Conservation (phyloP, 257 asterid species). For the Datura wrightii region DNA sequence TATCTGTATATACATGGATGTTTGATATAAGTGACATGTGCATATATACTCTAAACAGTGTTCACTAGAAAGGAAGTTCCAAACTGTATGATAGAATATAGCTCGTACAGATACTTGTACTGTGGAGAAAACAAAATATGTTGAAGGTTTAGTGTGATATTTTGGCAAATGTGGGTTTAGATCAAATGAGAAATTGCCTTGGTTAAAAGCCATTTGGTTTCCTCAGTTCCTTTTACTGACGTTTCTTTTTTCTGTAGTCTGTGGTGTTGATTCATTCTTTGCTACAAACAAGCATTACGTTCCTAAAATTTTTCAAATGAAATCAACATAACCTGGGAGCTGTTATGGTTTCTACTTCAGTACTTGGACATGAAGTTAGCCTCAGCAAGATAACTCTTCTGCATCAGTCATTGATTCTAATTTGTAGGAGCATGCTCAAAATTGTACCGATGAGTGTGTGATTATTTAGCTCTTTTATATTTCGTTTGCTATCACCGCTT, state of each 20-base stretch:
- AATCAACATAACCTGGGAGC: background rate
- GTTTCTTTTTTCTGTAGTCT: background rate
- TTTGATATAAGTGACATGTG: conserved; percentile 1
- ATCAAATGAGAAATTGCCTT: background rate
- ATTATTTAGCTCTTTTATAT: background rate
- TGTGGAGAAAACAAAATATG: background rate
- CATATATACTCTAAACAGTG: background rate
- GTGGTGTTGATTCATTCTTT: background rate
- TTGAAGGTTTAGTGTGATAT: background rate
- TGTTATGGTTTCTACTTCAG: background rate
- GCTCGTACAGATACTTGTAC: background rate
- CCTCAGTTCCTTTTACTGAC: background rate
- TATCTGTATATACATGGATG: conserved; percentile 9
- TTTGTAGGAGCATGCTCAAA: background rate
- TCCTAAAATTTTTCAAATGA: background rate
- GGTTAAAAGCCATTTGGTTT: conserved; percentile 11
- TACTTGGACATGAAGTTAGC: background rate
- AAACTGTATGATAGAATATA: background rate
- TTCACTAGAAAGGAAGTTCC: background rate
- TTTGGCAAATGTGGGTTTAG: background rate
- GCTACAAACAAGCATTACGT: background rate
- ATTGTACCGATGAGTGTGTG: background rate
- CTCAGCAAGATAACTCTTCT: background rate
- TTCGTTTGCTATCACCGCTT: too few species aligned
- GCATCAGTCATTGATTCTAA: background rate